Evolutionary conservation across 345 rosid species (phyloP), one percentile per base, ranked within the genome.

Genomic region (Cardamine chenopodiifolia): DNA sequence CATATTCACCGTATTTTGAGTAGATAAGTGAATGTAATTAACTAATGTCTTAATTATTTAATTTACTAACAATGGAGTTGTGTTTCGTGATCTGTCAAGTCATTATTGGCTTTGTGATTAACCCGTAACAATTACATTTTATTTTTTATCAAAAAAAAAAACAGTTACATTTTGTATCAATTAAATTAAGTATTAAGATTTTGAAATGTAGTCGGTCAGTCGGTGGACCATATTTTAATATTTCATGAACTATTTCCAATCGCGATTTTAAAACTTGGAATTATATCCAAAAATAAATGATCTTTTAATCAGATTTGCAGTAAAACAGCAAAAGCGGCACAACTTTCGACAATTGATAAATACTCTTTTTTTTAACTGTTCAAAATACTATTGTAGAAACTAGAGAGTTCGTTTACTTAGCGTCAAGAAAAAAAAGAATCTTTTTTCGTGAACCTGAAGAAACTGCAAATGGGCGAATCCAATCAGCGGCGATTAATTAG

Each of bases 301-400:
- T 60, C 19, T 60, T 60, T 14, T 34, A 39, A 40, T 40, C 19
- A 68, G 35, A 60, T 60, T 60, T 31, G 74, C 69, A 61, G 55
- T 62, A 40, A 75, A 75, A 28, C 17, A 42, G 74, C 63, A 68
- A 67, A 59, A 60, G 29, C 8, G 74, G 74, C 79, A 75, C 79
- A 60, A 1, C 56, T 60, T 61, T 60, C 74, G 52, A 75, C 56
- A 68, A 26, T n/a, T n/a, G n/a, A n/a, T n/a, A n/a, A n/a, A n/a
- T n/a, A 1, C 3, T 25, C 3, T 25, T 25, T 25, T 25, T 25
- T 25, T 25, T 25, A 6, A 3, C 9, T 0, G 4, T 39, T 14
- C 49, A 34, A n/a, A 7, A 14, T 22, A 6, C 1, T 35, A 31
- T 0, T 45, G 57, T 20, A 58, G 25, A 64, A 42, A 64, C 65